Percentiles rank a stretch among this genome's conserved stretches.
phyloP scores from a whole-genome alignment of 2,329 filamentous ascomycete genomes.

The Fusarium neocosmosporiellum region DNA sequence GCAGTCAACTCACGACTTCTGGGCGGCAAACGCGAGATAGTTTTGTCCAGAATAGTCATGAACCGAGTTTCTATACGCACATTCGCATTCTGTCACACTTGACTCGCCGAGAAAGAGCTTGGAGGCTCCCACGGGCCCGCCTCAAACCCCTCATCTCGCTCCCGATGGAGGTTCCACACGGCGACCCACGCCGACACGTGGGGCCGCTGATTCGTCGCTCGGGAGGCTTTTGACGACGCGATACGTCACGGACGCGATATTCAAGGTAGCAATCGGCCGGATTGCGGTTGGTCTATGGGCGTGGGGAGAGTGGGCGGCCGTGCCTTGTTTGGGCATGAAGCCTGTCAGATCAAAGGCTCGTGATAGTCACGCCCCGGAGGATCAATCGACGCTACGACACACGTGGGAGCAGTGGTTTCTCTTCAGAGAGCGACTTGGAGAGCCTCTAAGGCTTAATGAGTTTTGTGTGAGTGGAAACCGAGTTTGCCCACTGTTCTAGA shows the following conservation, averaged over 20 bases:
- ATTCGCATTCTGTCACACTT: conserved; percentile 25
- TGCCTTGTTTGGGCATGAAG: not conserved
- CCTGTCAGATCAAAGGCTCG: conserved; percentile 11
- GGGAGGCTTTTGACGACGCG: conserved; percentile 16
- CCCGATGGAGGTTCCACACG: conserved; percentile 18
- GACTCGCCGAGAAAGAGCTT: conserved; percentile 26
- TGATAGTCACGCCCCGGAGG: not conserved
- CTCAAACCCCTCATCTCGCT: conserved; percentile 14
- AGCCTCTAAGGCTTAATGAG: not conserved
- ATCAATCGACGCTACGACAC: conserved; percentile 4
- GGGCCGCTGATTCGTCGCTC: conserved; percentile 45
- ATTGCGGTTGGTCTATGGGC: not conserved
- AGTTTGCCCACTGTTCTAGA: conserved; percentile 6
- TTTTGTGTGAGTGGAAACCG: conserved; percentile 1
- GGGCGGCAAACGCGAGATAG: conserved; percentile 29
- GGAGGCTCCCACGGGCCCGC: conserved; percentile 22
- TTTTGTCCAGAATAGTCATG: conserved; percentile 9
- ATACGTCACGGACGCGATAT: not conserved
- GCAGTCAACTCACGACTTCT: not conserved
- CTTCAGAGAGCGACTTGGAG: not conserved
- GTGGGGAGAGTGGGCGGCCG: not conserved
- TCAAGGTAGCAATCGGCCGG: conserved; percentile 13
- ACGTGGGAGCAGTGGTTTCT: conserved; percentile 21
- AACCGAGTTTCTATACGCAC: conserved; percentile 20
- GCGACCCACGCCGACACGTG: conserved; percentile 40